These are phyloP conservation scores for Phytophthora pinifolia DNA, from an alignment of 352 stramenopile genomes.

Conservation along the genomic window DNA sequence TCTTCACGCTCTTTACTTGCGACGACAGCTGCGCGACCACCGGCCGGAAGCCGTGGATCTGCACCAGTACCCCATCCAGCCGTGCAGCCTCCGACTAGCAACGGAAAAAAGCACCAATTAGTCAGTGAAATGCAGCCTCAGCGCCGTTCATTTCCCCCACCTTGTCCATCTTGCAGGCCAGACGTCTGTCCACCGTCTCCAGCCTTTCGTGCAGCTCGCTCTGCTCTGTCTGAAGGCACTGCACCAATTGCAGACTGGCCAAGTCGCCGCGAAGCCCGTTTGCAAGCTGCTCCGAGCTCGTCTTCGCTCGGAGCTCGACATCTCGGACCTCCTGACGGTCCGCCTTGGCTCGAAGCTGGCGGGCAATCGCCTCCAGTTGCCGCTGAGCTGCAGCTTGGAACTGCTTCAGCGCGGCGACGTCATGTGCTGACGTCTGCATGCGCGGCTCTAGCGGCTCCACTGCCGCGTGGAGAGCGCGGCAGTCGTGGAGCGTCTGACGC, in stretches of 20 bases:
- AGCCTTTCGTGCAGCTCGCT: slow-evolving; percentile 45
- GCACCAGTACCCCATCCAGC: slow-evolving; percentile 48
- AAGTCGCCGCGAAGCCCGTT: slow-evolving; percentile 32
- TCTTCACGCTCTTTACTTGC: slow-evolving; percentile 22
- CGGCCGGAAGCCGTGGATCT: slow-evolving; percentile 59
- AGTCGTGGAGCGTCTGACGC: slow-evolving; percentile 29
- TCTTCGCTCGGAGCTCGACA: slow-evolving; percentile 16
- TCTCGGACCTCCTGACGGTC: slow-evolving; percentile 28
- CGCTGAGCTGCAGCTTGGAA: slow-evolving; percentile 1
- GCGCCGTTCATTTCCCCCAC: slow-evolving; percentile 10
- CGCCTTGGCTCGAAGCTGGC: slow-evolving; percentile 19
- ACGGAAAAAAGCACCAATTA: slow-evolving; percentile 1
- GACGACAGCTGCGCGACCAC: slow-evolving; percentile 33
- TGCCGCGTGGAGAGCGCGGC: slow-evolving; percentile 5
- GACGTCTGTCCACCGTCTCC: slow-evolving; percentile 37
- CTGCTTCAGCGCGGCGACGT: slow-evolving; percentile 7
- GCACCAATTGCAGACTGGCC: slow-evolving; percentile 32
- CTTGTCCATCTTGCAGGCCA: slow-evolving; percentile 71
- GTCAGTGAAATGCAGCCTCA: slow-evolving; percentile 3
- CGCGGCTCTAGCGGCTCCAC: slow-evolving; percentile 12
- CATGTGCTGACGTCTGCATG: slow-evolving; percentile 11
- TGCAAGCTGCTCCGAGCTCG: slow-evolving; percentile 18
- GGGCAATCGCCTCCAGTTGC: slow-evolving; percentile 19
- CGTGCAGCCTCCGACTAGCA: slow-evolving; percentile 46
- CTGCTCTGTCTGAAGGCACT: slow-evolving; percentile 54